A percentile compares a stretch with the other conserved stretches of the same genome.
Conservation (phyloP, 176 grass and related monocot species). For the Saccharum officinarum region DNA sequence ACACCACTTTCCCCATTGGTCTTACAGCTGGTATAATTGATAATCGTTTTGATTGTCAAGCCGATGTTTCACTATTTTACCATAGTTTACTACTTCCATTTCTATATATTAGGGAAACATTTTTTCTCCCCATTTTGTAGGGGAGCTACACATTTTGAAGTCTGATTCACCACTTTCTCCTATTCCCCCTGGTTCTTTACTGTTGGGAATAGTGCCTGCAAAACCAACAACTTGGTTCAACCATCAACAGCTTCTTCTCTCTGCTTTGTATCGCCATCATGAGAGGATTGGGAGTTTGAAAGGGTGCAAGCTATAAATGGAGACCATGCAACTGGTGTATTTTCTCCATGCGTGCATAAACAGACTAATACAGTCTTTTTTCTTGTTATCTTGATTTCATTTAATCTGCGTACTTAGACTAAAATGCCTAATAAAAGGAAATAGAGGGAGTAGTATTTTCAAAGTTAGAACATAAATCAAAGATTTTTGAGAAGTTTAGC, state of each 20-base stretch:
- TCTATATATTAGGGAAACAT: background rate
- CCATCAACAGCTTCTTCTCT: no score
- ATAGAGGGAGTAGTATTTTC: background rate
- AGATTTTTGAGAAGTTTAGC: background rate
- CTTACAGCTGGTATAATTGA: background rate
- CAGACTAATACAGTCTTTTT: no score
- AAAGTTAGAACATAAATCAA: background rate
- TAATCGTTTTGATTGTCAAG: background rate
- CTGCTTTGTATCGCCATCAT: no score
- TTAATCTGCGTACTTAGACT: background rate
- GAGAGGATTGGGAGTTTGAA: no score
- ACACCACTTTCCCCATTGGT: background rate
- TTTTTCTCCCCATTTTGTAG: background rate
- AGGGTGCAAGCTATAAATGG: background rate
- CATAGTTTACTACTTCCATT: background rate
- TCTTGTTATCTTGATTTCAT: background rate
- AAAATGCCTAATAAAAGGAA: background rate
- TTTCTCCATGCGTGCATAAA: background rate
- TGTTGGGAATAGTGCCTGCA: no score
- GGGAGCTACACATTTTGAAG: background rate
- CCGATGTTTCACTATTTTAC: background rate
- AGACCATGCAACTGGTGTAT: background rate
- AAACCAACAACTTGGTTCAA: no score
- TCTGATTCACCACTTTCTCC: background rate
- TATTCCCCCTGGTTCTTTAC: no score